Conservation (phyloP, 1,139 yeast species). For the Saccharomyces pastorianus region DNA sequence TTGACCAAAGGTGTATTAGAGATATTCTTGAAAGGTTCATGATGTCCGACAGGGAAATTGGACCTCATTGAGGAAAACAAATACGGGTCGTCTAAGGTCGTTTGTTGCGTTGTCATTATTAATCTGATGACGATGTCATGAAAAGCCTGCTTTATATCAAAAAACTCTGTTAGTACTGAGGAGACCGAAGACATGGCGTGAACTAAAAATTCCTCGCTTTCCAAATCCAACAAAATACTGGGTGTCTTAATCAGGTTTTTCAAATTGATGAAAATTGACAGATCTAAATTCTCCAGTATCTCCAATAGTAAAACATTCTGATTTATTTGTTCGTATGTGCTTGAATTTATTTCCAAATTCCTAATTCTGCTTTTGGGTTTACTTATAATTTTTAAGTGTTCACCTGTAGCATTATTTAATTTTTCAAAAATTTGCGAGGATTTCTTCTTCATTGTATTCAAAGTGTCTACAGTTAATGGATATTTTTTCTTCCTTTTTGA, state of each 20-base stretch:
- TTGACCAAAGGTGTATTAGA: conserved; percentile 4
- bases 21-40: conserved; percentile 29
- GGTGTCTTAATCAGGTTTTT: conserved; percentile 12
- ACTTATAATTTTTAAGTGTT: conserved; percentile 6
- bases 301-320: conserved; percentile 19
- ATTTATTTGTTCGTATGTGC: conserved; percentile 22
- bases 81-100: conserved; percentile 67
- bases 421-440: conserved; percentile 17
- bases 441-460: conserved; percentile 18
- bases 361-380: conserved; percentile 11
- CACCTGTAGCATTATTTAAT: conserved; percentile 7
- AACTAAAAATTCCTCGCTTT: conserved; percentile 27
- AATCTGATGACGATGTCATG: conserved; percentile 57
- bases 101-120: conserved; percentile 59
- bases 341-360: conserved; percentile 28
- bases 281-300: conserved; percentile 23
- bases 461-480: conserved; percentile 24
- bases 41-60: conserved; percentile 36
- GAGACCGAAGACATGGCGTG: conserved; percentile 27
- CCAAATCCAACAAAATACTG: conserved; percentile 16
- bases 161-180: conserved; percentile 56
- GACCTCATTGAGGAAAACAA: conserved; percentile 57
- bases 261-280: conserved; percentile 23
- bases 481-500: conserved; percentile 17
- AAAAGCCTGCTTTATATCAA: conserved; percentile 63